Evolutionary conservation across 495 filamentous ascomycete genomes (phyloP), one percentile per base, ranked within the genome.

Genomic region (Filosporella fistucella): DNA sequence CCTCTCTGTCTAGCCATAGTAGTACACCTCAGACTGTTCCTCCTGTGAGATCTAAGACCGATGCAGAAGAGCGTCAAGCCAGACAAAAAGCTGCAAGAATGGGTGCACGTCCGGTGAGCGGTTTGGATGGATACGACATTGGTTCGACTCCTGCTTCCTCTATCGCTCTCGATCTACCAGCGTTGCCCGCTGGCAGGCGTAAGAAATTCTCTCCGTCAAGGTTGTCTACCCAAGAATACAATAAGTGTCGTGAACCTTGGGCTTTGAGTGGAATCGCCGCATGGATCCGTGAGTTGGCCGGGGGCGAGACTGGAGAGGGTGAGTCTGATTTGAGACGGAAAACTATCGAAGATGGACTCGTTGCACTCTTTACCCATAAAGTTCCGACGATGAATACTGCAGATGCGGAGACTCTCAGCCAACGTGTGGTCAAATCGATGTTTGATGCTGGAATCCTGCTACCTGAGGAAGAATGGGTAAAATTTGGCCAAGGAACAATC

Each of bases 341-440:
- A 46, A 81, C 85, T 4, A 77, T 97, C 36, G 82, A 85, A 25
- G 90, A 96, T 43, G 91, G 86, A 2, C 78, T 97, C 33, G 83
- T 96, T 18, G 88, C 82, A 8, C 70, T 99, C 17, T 97, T 99
- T 62, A 95, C 90, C 13, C 81, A 90, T 67, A 96, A 95, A 64
- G 90, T 99, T 2, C 90, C 94, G 1, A 99, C 91, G 0, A 97
- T 99, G 93, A 97, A 99, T 57, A 90, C 89, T 36, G 90, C 93
- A 2, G 93, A 97, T 72, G 94, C 94, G 1, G 93, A 99, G 61
- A 83, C 84, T 6, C 71, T 99, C 17, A 85, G 86, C 37, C 76
- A 81, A 35, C 81, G 77, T 40, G 87, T 96, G 1, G 86, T 96
- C 1, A 71, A 77, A 29, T 79, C 84, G 26, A 95, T 99, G 89